Percentiles rank a stretch among this genome's conserved stretches.
Conservation (phyloP, 805 yeast genomes). For the Candida pseudofarinosa region DNA sequence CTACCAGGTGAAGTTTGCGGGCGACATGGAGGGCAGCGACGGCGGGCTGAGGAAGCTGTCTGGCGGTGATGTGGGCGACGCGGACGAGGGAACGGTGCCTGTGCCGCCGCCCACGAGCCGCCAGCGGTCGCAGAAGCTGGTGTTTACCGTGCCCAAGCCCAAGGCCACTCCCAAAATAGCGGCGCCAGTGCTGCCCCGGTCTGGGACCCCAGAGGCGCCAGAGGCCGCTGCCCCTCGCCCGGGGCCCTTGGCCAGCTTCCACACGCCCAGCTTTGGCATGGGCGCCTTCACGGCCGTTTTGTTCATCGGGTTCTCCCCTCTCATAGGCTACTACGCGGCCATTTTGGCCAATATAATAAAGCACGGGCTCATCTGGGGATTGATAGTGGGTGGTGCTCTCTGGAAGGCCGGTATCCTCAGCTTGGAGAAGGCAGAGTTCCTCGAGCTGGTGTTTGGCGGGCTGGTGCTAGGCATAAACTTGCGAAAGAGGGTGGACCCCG, state of each 20-base stretch:
- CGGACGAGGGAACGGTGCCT: neutral
- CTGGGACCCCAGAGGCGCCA: neutral
- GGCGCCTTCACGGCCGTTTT: constrained; percentile 24
- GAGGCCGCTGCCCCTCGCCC: neutral
- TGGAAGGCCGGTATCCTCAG: constrained; percentile 30
- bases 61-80: constrained; percentile 1
- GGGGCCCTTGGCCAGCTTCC: constrained; percentile 10
- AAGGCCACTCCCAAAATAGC: neutral
- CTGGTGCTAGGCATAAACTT: neutral
- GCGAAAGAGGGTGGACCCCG: neutral
- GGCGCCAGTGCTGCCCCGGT: neutral
- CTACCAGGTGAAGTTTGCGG: constrained; percentile 17
- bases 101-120: neutral
- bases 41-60: neutral
- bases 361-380: constrained; percentile 21
- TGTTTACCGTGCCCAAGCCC: neutral
- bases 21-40: constrained; percentile 5
- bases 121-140: neutral
- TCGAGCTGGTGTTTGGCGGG: constrained; percentile 1
- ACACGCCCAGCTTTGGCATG: constrained; percentile 23
- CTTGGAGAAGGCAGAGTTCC: constrained; percentile 9
- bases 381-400: constrained; percentile 17
- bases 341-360: constrained; percentile 17
- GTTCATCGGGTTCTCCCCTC: constrained; percentile 18
- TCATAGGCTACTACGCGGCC: constrained; percentile 16